A percentile compares a stretch with the other conserved stretches of the same genome.
phyloP scores from a whole-genome alignment of 1,139 yeast genomes.

The Lodderomyces oxycetoniae region DNA sequence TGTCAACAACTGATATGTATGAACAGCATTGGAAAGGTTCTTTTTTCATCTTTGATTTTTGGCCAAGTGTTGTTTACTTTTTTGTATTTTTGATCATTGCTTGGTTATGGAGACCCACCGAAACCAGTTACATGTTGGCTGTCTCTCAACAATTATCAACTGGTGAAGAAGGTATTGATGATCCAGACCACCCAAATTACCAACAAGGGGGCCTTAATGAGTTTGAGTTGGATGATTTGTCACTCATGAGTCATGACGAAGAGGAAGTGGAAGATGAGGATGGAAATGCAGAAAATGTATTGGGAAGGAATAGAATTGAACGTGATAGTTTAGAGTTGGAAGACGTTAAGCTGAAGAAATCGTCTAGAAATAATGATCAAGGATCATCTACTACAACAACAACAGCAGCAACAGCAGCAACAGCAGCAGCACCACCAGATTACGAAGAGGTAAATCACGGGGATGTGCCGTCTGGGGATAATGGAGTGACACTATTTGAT shows the following conservation, averaged over 20 bases:
- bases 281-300: constrained; percentile 1
- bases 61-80: constrained; percentile 91
- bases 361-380: constrained; percentile 4
- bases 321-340: constrained; percentile 27
- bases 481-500: constrained; percentile 33
- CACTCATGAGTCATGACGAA: constrained; percentile 53
- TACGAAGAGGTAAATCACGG: constrained; percentile 12
- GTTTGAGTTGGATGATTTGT: constrained; percentile 71
- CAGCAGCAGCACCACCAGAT: constrained; percentile 10
- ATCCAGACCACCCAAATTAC: constrained; percentile 25
- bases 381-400: constrained; percentile 25
- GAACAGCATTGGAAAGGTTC: constrained; percentile 91
- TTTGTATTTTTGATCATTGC: constrained; percentile 79
- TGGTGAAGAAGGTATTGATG: constrained; percentile 53
- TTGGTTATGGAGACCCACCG: constrained; percentile 96
- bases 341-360: constrained; percentile 10
- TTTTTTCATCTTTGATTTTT: constrained; percentile 84
- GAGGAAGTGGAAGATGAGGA: constrained; percentile 21
- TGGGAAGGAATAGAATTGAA: constrained; percentile 12
- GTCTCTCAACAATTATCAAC: constrained; percentile 91
- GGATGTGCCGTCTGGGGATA: constrained; percentile 12
- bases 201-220: constrained; percentile 45
- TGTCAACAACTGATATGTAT: constrained; percentile 70
- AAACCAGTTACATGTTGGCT: constrained; percentile 89
- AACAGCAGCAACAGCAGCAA: constrained; percentile 4